Evolutionary conservation across 306 rosid genomes (phyloP).

Genomic region (Alnus glutinosa): DNA sequence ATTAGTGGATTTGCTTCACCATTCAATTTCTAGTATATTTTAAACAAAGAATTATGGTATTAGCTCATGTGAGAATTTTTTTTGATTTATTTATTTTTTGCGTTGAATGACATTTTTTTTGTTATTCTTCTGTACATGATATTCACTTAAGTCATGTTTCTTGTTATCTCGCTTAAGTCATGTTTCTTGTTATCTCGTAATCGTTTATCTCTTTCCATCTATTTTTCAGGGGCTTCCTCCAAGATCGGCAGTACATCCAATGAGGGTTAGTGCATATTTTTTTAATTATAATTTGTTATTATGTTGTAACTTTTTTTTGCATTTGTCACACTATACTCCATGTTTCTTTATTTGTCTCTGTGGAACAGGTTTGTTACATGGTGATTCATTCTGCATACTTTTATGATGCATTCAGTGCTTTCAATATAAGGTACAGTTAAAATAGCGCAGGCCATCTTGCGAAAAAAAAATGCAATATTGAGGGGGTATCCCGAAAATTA

Average conservation of each 20-base stretch:
- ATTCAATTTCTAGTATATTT: conserved; percentile 9
- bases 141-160: conserved; percentile 24
- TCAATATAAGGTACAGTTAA: background rate
- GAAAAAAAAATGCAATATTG: background rate
- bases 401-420: background rate
- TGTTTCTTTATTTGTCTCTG: background rate
- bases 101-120: conserved; percentile 4
- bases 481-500: background rate
- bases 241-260: conserved; percentile 92
- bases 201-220: conserved; percentile 19
- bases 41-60: conserved; percentile 11
- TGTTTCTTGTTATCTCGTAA: conserved; percentile 3
- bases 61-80: conserved; percentile 10
- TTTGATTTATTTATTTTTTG: background rate
- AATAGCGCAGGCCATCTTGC: background rate
- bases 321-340: background rate
- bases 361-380: too few species aligned
- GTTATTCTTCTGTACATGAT: conserved; percentile 4
- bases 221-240: conserved; percentile 96
- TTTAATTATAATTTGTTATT: conserved; percentile 11
- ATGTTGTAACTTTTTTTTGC: conserved; percentile 13
- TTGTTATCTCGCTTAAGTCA: conserved; percentile 8
- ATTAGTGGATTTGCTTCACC: conserved; percentile 12
- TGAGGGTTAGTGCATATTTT: conserved; percentile 69
- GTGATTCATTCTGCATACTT: background rate